These are phyloP conservation scores for Limonium bicolor DNA, from an alignment of 148 eudicot species.

Conservation along the genomic window DNA sequence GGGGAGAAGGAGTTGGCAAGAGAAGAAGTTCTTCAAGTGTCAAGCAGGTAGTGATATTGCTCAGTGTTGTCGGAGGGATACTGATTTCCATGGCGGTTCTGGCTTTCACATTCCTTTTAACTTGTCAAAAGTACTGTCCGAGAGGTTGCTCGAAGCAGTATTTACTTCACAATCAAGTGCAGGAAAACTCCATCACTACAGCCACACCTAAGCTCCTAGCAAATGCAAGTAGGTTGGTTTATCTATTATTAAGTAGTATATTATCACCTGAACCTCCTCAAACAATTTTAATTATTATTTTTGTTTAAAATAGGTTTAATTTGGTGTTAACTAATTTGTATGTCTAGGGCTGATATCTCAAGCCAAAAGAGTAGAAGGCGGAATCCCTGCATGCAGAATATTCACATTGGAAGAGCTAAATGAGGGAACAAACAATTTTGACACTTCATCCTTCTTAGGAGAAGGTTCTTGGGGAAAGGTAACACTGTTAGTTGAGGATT, in stretches of 20 bases:
- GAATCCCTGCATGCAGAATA: constrained; percentile 24
- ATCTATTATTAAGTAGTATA: too few species aligned
- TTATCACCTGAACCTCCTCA: too few species aligned
- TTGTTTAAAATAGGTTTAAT: too few species aligned
- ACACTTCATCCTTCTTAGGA: constrained; percentile 32
- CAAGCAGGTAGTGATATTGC: constrained; percentile 14
- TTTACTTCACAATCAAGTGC: constrained; percentile 33
- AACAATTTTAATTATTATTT: not conserved
- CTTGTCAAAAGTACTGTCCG: constrained; percentile 26
- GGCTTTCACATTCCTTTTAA: constrained; percentile 20
- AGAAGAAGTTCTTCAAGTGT: constrained; percentile 16
- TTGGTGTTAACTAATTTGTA: constrained; percentile 1
- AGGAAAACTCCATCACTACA: constrained; percentile 27
- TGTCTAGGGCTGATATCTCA: constrained; percentile 46
- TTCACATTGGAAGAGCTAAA: constrained; percentile 44
- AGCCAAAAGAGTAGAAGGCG: constrained; percentile 33
- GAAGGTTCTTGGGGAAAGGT: constrained; percentile 72
- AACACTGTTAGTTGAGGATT: constrained; percentile 1
- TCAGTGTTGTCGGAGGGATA: constrained; percentile 21
- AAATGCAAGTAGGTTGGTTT: constrained; percentile 49
- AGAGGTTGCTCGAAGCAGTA: constrained; percentile 38
- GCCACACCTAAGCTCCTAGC: constrained; percentile 42
- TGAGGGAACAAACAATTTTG: constrained; percentile 57
- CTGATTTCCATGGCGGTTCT: constrained; percentile 22
- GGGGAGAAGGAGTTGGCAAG: constrained; percentile 8